Base-by-base conservation (phyloP, 2,329 filamentous ascomycete genomes). In the Neoarthrinium moseri region DNA sequence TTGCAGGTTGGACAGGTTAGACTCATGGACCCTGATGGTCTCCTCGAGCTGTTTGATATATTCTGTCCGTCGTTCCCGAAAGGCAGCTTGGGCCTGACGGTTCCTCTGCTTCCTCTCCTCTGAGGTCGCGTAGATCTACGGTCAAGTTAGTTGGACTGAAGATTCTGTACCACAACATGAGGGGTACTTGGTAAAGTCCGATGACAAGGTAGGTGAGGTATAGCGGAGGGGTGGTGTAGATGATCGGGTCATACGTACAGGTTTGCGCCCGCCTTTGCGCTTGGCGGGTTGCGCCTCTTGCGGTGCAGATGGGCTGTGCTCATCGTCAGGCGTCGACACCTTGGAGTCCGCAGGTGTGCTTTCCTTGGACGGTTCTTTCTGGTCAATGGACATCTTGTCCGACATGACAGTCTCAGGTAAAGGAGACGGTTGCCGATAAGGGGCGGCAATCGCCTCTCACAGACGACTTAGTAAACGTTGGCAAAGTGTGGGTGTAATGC, bases 31-130 rank as follows among this genome's bases (percentile, higher is more conserved):
- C 62, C 94, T 92, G 69, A 99, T 97, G 46, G 91, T 95, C 58
- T 92, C 90, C 72, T 99, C 94, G 21, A 99, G 81, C 69, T 99
- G 94, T 74, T 97, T 97, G 74, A 99, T 99, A 69, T 99, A 99
- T 74, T 99, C 94, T 45, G 92, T 97, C 48, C 94, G 86, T 55
- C 94, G 87, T 72, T 99, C 94, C 57, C 94, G 86, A 63, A 99
- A 99, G 47, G 94, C 94, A 45, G 94, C 94, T 71, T 99, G 94
- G 38, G 94, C 94, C 73, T 97, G 94, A 58, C 94, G 80, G 65
- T 99, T 99, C 55, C 94, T 84, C 72, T 97, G 94, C 74, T 99
- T 97, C 62, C 94, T 86, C 71, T 99, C 94, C 69, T 99, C 94
- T 10, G 94, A 97, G 27, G 94, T 99, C 45, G 94, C 94, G 78